These are phyloP conservation scores for Acorus gramineus DNA, from an alignment of 106 monocot species.

Conservation along the genomic window DNA sequence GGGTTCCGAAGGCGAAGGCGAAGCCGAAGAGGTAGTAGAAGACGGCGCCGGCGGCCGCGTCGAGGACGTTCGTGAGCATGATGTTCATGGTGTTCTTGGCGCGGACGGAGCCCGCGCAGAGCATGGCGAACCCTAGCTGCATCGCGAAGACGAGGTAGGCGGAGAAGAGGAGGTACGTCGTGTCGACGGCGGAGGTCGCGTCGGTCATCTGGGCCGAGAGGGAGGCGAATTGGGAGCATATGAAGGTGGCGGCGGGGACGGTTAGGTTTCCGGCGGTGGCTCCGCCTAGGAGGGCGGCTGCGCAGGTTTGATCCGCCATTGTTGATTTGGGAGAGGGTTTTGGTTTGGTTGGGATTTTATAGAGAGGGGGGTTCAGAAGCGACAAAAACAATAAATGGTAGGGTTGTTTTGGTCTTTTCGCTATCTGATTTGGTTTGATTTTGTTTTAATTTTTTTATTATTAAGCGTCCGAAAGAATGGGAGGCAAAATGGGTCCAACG, in stretches of 20 bases:
- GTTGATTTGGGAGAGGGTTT: no score
- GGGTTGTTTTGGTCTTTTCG: no score
- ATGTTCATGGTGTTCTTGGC: conserved; percentile 94
- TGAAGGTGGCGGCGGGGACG: conserved; percentile 12
- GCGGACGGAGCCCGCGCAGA: conserved; percentile 88
- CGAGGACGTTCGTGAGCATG: conserved; percentile 96
- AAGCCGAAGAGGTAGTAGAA: conserved; percentile 92
- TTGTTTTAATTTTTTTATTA: no score
- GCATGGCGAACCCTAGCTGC: conserved; percentile 97
- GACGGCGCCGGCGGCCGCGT: conserved; percentile 75
- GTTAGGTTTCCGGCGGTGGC: background rate
- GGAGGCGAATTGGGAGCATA: conserved; percentile 17
- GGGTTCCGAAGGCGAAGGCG: conserved; percentile 44
- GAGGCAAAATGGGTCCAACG: no score
- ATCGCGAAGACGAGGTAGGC: conserved; percentile 89
- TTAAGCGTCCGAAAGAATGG: no score
- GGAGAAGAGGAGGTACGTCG: conserved; percentile 80
- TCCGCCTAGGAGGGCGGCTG: background rate
- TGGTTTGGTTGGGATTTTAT: no score
- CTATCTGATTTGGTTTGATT: no score
- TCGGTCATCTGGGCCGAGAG: conserved; percentile 8
- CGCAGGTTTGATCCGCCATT: conserved; percentile 5
- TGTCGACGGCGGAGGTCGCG: conserved; percentile 26
- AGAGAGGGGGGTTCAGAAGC: no score
- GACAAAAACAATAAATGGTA: no score